phyloP scores from a whole-genome alignment of 1,284 basidiomycete genomes.

The Fistulinella staudtii region DNA sequence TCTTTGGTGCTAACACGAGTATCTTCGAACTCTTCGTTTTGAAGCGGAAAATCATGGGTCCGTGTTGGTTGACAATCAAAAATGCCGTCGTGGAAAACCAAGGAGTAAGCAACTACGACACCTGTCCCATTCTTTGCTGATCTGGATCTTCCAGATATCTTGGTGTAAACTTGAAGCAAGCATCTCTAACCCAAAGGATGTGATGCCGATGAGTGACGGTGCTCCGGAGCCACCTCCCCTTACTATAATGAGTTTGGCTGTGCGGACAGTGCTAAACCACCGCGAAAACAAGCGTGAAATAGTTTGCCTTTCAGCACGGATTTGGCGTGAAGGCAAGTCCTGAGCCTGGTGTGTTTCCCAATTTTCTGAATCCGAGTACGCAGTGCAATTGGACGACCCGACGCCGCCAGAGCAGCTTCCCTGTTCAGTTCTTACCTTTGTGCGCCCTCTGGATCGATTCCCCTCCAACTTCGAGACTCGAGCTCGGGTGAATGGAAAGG shows the following conservation, averaged over 20 bases:
- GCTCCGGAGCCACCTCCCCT: slow-evolving; percentile 87
- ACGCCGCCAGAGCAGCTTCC: slow-evolving; percentile 85
- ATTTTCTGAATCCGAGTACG: neutral
- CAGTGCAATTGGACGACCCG: slow-evolving; percentile 85
- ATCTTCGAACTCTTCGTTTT: slow-evolving; percentile 95
- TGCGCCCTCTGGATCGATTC: slow-evolving; percentile 91
- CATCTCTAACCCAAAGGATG: slow-evolving; percentile 82
- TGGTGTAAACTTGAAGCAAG: slow-evolving; percentile 96
- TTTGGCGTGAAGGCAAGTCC: slow-evolving; percentile 83
- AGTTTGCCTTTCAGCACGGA: slow-evolving; percentile 79
- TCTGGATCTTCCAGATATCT: slow-evolving; percentile 55
- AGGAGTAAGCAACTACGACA: slow-evolving; percentile 52
- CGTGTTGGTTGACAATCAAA: slow-evolving; percentile 93
- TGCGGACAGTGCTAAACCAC: slow-evolving; percentile 94
- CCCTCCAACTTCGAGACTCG: slow-evolving; percentile 80
- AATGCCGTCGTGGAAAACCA: slow-evolving; percentile 69
- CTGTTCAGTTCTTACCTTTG: slow-evolving; percentile 82
- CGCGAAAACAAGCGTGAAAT: slow-evolving; percentile 92
- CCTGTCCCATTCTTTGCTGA: slow-evolving; percentile 1
- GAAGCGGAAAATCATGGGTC: slow-evolving; percentile 98
- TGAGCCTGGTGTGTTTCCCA: neutral
- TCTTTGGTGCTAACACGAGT: slow-evolving; percentile 91
- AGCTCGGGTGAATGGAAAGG: slow-evolving; percentile 61
- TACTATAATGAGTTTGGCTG: slow-evolving; percentile 85
- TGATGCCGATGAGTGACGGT: slow-evolving; percentile 77